Base-by-base conservation (phyloP, 495 filamentous ascomycete genomes). In the Bacidia gigantensis region DNA sequence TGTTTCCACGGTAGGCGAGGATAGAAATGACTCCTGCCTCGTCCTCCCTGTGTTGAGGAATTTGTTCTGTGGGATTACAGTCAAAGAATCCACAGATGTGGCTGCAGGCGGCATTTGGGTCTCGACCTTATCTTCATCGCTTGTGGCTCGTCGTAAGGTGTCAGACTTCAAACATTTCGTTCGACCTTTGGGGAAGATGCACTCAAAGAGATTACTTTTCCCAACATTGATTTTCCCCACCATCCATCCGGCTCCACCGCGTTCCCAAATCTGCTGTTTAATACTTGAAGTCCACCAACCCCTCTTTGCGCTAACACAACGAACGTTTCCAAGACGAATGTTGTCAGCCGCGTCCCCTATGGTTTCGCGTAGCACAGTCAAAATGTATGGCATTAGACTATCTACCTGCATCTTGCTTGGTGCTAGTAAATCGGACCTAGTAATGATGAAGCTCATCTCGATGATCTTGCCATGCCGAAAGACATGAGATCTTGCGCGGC, bases 161-260 rank as follows among this genome's bases (percentile, higher is more conserved):
- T 40, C 35, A 21, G 44, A 14, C 22, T 44, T 46, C 42, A 56
- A 18, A 26, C 55, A 41, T 7, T 58, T 47, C 5, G 41, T 49
- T n/a, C 59, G 53, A 21, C 85, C 86, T 62, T 95, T 93, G 14
- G 89, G 89, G 58, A 87, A 93, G 17, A 93, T 80, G 9, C 72
- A 73, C 60, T 89, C 79, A 50, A 96, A 87, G 22, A 99, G 81
- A 55, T 81, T 82, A 61, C 89, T 95, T 66, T 99, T 99, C 12
- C 92, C 92, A 23, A 97, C 92, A 61, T 99, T 99, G 48, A 83
- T 87, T 59, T 89, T 95, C n/a, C 93, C 92, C 22, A 97, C 86
- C 72, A 99, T 81, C 92, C 92, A 99, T n/a, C 85, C 76, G 3
- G 83, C 93, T 2, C 90, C 89, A 9, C 83, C 86, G 38, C 86